Conservation (phyloP, 345 rosid species). For the Gossypioides kirkii region DNA sequence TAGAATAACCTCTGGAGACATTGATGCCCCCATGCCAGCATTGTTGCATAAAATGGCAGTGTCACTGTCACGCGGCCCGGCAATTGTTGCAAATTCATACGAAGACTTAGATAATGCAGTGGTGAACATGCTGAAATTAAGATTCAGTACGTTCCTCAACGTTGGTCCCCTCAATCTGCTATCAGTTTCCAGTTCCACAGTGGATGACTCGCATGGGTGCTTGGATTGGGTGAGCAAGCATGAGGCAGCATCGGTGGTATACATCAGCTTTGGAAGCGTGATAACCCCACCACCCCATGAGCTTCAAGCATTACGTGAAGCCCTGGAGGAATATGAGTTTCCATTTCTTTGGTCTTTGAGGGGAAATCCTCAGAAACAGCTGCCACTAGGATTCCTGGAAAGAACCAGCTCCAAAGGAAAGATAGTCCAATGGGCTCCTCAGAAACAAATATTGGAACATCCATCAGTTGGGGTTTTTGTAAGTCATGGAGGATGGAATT, state of each 20-base stretch:
- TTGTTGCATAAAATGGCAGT: slow-evolving; percentile 36
- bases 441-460: slow-evolving; percentile 36
- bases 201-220: slow-evolving; percentile 36
- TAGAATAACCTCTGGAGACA: slow-evolving; percentile 13
- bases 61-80: slow-evolving; percentile 34
- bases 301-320: slow-evolving; percentile 40
- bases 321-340: slow-evolving; percentile 26
- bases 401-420: slow-evolving; percentile 29
- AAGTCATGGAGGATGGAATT: too few species aligned
- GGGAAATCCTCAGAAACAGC: not conserved
- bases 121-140: slow-evolving; percentile 25
- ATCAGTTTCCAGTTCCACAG: not conserved
- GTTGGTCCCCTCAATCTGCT: slow-evolving; percentile 36
- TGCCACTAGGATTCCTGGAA: slow-evolving; percentile 32
- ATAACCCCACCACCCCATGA: slow-evolving; percentile 37
- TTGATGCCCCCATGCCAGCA: slow-evolving; percentile 14
- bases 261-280: slow-evolving; percentile 61
- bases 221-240: slow-evolving; percentile 47
- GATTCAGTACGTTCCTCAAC: slow-evolving; percentile 25
- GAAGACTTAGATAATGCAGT: slow-evolving; percentile 34
- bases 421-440: slow-evolving; percentile 62
- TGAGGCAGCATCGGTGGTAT: slow-evolving; percentile 38
- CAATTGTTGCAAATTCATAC: slow-evolving; percentile 31
- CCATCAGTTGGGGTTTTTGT: slow-evolving; percentile 9
- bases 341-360: slow-evolving; percentile 57